These are phyloP conservation scores for Diaporthe nobilis DNA, from an alignment of 2,329 filamentous ascomycete species.

Conservation along the genomic window DNA sequence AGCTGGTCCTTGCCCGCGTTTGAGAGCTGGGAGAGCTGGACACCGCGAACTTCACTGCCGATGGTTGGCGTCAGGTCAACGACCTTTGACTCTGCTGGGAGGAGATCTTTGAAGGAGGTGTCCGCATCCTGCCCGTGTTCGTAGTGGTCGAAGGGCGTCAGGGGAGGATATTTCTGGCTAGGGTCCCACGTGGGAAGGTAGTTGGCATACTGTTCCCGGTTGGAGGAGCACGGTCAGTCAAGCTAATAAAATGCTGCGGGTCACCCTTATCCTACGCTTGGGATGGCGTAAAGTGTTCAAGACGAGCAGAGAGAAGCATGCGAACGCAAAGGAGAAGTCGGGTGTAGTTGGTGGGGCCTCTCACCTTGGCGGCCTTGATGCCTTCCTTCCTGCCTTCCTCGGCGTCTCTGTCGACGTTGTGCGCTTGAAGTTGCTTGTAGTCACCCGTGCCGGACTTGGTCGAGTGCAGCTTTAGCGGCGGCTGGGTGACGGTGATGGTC, in stretches of 20 bases:
- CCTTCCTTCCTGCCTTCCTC: slow-evolving; percentile 43
- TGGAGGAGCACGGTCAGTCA: neutral
- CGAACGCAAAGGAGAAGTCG: neutral
- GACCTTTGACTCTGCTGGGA: slow-evolving; percentile 62
- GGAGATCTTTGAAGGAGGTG: slow-evolving; percentile 72
- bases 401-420: slow-evolving; percentile 39
- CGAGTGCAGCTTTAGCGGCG: slow-evolving; percentile 54
- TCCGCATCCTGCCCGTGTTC: slow-evolving; percentile 81
- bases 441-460: slow-evolving; percentile 52
- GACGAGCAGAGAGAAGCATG: neutral
- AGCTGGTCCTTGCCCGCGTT: slow-evolving; percentile 78
- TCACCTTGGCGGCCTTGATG: slow-evolving; percentile 43
- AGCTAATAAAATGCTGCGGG: neutral
- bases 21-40: slow-evolving; percentile 75
- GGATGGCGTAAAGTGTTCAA: neutral
- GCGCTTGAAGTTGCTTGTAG: slow-evolving; percentile 45
- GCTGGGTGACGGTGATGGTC: slow-evolving; percentile 47
- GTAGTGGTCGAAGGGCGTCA: slow-evolving; percentile 75
- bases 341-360: neutral
- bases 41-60: slow-evolving; percentile 76
- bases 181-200: slow-evolving; percentile 77
- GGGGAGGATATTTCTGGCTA: slow-evolving; percentile 71
- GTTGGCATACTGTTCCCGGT: slow-evolving; percentile 65
- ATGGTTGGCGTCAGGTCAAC: slow-evolving; percentile 76
- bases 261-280: neutral